Percentiles rank a stretch among this genome's conserved stretches.
Evolutionary conservation across 306 rosid species (phyloP).

Genomic region (Fagus crenata): DNA sequence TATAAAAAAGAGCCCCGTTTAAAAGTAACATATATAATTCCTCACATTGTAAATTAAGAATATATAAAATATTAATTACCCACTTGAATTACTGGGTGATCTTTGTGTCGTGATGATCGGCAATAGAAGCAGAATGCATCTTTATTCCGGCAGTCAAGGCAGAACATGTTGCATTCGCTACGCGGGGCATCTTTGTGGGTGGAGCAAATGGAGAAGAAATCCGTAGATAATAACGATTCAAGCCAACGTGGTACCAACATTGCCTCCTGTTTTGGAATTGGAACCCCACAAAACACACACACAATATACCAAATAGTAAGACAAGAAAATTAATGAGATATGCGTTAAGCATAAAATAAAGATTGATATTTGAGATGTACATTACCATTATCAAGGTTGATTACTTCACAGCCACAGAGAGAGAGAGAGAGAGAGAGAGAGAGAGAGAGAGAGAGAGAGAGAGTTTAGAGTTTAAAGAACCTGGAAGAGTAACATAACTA

Average conservation of each 20-base stretch:
- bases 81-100: slow-evolving; percentile 70
- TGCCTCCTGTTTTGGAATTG: slow-evolving; percentile 32
- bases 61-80: slow-evolving; percentile 1
- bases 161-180: slow-evolving; percentile 72
- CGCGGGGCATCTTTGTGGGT: slow-evolving; percentile 41
- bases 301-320: neutral
- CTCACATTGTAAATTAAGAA: neutral
- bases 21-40: neutral
- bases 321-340: neutral
- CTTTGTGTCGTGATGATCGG: slow-evolving; percentile 53
- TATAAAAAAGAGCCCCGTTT: no score
- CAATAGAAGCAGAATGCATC: slow-evolving; percentile 58
- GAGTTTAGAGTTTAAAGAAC: neutral
- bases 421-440: no score
- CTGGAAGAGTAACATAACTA: slow-evolving; percentile 42
- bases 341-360: neutral
- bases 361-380: slow-evolving; percentile 1
- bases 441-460: neutral
- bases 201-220: slow-evolving; percentile 52
- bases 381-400: slow-evolving; percentile 34
- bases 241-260: slow-evolving; percentile 60
- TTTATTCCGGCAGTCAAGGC: slow-evolving; percentile 48
- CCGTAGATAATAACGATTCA: slow-evolving; percentile 45
- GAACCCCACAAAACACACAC: neutral
- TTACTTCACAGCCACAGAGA: slow-evolving; percentile 12